Base-by-base conservation (phyloP, 192 early-diverging fungal species). In the Linnemannia elongata region DNA sequence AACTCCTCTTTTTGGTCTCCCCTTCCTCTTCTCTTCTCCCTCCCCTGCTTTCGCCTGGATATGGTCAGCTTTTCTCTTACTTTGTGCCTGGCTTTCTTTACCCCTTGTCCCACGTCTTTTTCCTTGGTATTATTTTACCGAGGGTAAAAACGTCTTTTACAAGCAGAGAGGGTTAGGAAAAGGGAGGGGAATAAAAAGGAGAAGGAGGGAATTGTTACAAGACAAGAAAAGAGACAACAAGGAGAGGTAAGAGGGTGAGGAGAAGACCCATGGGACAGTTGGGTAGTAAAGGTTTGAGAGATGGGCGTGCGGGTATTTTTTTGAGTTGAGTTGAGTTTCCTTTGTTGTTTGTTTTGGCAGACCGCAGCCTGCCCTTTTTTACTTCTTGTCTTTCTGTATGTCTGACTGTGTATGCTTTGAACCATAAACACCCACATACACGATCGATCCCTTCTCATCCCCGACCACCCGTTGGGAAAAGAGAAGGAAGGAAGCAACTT, bases 251-350 rank as follows among this genome's bases (percentile, higher is more conserved):
- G n/a, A n/a, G n/a, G n/a, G n/a, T n/a, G n/a, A n/a, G 49, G 13
- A 9, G 13, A 52, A 18, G 20, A 33, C 60, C 60, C 60, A 66
- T 66, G 60, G 30, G 60, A 30, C 4, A 0, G 49, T 0, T 22
- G 49, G 20, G 49, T 5, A 52, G 49, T 55, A n/a, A 66, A 66
- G 30, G 30, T 66, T 66, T 33, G 27, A 66, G 60, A 66, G 60
- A 35, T 66, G 60, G 60, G 60, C 60, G 60, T 66, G 60, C 60
- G 60, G 60, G 60, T 66, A 33, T 66, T 33, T 33, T 66, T 66
- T n/a, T n/a, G n/a, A n/a, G n/a, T n/a, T 63, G 7, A 30, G 24
- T 12, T 66, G 49, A 52, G 12, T 33, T 66, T 66, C 2, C 22
- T 17, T 4, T 27, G 13, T 15, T 66, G 27, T 66, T 66, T 63